A percentile compares a stretch with the other conserved stretches of the same genome.
Evolutionary conservation across 345 rosid species (phyloP).

Genomic region (Physaria fendleri): DNA sequence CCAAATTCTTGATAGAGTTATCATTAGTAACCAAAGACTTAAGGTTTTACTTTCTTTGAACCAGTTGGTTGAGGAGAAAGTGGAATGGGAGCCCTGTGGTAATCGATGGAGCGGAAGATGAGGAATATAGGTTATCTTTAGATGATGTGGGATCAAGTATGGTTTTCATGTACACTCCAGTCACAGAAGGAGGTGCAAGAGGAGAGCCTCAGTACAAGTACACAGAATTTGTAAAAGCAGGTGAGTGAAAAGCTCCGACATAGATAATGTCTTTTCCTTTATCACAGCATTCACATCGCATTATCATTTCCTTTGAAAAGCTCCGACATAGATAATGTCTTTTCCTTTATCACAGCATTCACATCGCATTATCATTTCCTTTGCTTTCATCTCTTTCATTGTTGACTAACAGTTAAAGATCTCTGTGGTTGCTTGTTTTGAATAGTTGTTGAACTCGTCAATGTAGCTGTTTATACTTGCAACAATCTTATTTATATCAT

Average conservation of each 20-base stretch:
- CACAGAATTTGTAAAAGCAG: constrained; percentile 95
- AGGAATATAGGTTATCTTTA: constrained; percentile 63
- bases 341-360: not conserved
- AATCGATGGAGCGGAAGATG: constrained; percentile 83
- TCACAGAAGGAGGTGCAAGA: constrained; percentile 87
- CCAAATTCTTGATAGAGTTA: not conserved
- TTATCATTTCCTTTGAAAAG: constrained; percentile 11
- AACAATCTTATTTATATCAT: not conserved
- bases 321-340: constrained; percentile 1
- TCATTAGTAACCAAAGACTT: constrained; percentile 15
- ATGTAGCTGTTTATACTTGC: not conserved
- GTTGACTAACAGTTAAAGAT: not conserved
- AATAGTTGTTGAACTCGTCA: not conserved
- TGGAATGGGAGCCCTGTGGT: constrained; percentile 95
- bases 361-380: not conserved
- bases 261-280: not conserved
- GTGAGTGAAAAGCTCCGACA: constrained; percentile 23
- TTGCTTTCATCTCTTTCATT: constrained; percentile 9
- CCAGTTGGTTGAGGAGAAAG: constrained; percentile 89
- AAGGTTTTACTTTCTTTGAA: constrained; percentile 11
- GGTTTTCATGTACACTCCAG: constrained; percentile 97
- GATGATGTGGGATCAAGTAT: constrained; percentile 91
- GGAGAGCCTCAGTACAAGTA: constrained; percentile 96
- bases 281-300: not conserved
- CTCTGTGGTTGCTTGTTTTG: constrained; percentile 9